Evolutionary conservation across 768 basidiomycete species (phyloP).

Genomic region (Tricholoma saponaceum): DNA sequence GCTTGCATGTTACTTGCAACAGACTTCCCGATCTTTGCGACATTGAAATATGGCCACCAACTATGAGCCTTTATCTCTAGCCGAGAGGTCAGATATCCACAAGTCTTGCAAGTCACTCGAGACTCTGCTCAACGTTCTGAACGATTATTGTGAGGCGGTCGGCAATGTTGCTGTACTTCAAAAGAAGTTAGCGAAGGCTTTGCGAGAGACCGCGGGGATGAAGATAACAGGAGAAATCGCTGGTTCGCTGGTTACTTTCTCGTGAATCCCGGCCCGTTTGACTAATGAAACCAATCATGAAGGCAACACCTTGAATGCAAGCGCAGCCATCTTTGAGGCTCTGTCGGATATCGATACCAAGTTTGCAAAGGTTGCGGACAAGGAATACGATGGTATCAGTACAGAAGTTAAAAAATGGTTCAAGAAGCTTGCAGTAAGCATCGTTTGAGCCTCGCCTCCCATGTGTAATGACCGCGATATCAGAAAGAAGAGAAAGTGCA

Average conservation of each 20-base stretch:
- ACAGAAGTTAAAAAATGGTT: slow-evolving; percentile 81
- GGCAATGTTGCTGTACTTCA: slow-evolving; percentile 57
- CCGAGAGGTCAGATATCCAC: slow-evolving; percentile 71
- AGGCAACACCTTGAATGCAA: slow-evolving; percentile 68
- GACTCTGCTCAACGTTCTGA: slow-evolving; percentile 56
- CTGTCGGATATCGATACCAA: slow-evolving; percentile 69
- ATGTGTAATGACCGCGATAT: neutral
- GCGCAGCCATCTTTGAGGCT: slow-evolving; percentile 64
- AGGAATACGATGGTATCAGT: slow-evolving; percentile 63
- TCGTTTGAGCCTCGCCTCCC: slow-evolving; percentile 1
- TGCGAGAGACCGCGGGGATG: slow-evolving; percentile 58
- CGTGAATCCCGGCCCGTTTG: slow-evolving; percentile 3
- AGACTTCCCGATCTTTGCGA: neutral
- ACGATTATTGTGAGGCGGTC: slow-evolving; percentile 73
- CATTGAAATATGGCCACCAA: slow-evolving; percentile 10
- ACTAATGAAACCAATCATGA: slow-evolving; percentile 7
- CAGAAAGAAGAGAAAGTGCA: slow-evolving; percentile 82
- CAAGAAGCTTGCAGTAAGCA: slow-evolving; percentile 72
- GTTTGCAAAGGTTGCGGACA: slow-evolving; percentile 71
- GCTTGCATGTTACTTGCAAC: neutral
- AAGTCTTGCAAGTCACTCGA: slow-evolving; percentile 79
- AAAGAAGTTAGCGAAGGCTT: slow-evolving; percentile 71
- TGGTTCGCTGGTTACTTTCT: slow-evolving; percentile 36
- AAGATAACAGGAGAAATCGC: slow-evolving; percentile 62
- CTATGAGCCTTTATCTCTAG: slow-evolving; percentile 23